phyloP scores from a whole-genome alignment of 352 stramenopile species.

The Phytophthora cryptogea region DNA sequence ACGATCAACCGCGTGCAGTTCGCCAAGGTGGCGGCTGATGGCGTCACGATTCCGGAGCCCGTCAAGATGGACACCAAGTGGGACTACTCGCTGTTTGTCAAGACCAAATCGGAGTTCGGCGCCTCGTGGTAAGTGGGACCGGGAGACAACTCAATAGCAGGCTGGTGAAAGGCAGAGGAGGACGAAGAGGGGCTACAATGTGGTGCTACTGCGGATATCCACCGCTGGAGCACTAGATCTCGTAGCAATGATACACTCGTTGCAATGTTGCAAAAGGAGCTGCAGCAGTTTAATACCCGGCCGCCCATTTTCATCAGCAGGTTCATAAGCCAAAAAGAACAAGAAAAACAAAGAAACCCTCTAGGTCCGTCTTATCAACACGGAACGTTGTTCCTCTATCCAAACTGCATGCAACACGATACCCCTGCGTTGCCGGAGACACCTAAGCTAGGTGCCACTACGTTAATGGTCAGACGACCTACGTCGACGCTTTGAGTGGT shows the following conservation, averaged over 20 bases:
- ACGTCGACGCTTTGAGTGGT: slow-evolving; percentile 46
- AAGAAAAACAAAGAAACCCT: slow-evolving; percentile 10
- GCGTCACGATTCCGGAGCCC: slow-evolving; percentile 92
- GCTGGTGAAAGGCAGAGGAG: neutral
- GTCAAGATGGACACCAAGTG: slow-evolving; percentile 96
- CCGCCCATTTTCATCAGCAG: slow-evolving; percentile 11
- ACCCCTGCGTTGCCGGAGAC: too few relatives aligned
- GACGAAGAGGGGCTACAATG: neutral
- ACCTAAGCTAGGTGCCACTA: neutral
- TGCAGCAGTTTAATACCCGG: slow-evolving; percentile 4
- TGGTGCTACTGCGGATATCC: neutral
- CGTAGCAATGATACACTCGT: neutral
- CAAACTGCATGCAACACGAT: neutral
- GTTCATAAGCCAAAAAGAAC: slow-evolving; percentile 16
- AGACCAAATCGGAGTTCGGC: slow-evolving; percentile 89
- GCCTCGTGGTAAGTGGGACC: slow-evolving; percentile 80
- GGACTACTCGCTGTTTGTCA: slow-evolving; percentile 88
- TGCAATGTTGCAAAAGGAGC: slow-evolving; percentile 2
- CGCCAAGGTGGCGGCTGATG: slow-evolving; percentile 92
- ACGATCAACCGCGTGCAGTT: slow-evolving; percentile 98
- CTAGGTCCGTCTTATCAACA: neutral
- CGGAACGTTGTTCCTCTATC: slow-evolving; percentile 13
- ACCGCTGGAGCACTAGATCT: slow-evolving; percentile 3
- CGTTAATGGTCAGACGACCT: slow-evolving; percentile 2
- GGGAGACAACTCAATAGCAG: slow-evolving; percentile 4